Conservation (phyloP, 257 asterid genomes). For the Nicotiana sylvestris region DNA sequence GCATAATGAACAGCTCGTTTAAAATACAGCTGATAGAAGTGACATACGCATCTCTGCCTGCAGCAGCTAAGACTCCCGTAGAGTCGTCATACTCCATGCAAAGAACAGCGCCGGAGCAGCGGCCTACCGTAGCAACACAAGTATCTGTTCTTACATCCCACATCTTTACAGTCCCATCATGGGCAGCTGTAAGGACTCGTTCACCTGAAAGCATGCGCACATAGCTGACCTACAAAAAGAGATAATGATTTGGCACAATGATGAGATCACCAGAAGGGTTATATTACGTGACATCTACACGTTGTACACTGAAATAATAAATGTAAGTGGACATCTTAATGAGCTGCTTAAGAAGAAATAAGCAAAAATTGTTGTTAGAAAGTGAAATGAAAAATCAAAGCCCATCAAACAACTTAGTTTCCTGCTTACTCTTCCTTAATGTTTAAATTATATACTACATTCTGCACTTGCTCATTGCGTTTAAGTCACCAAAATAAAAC, state of each 20-base stretch:
- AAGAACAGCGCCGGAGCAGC: constrained; percentile 85
- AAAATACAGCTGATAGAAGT: constrained; percentile 14
- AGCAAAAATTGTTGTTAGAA: background rate
- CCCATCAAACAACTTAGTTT: background rate
- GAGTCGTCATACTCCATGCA: constrained; percentile 95
- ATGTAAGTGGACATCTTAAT: background rate
- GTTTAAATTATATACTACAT: background rate
- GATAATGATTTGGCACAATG: background rate
- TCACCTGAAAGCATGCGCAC: constrained; percentile 95
- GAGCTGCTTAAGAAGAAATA: background rate
- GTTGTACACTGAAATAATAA: background rate
- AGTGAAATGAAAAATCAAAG: background rate
- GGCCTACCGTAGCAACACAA: constrained; percentile 98
- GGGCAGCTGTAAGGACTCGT: constrained; percentile 95
- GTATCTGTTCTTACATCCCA: constrained; percentile 99
- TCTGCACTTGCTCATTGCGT: background rate
- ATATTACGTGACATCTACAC: background rate
- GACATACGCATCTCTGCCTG: constrained; percentile 88
- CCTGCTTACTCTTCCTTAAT: background rate
- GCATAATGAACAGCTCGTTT: background rate
- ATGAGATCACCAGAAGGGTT: background rate
- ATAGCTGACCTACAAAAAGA: constrained; percentile 61
- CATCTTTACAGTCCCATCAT: constrained; percentile 98
- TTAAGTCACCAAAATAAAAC: background rate
- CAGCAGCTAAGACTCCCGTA: constrained; percentile 88